A percentile compares a stretch with the other conserved stretches of the same genome.
Evolutionary conservation across 2,329 filamentous ascomycete genomes (phyloP).

Genomic region (Biscogniauxia sp.): DNA sequence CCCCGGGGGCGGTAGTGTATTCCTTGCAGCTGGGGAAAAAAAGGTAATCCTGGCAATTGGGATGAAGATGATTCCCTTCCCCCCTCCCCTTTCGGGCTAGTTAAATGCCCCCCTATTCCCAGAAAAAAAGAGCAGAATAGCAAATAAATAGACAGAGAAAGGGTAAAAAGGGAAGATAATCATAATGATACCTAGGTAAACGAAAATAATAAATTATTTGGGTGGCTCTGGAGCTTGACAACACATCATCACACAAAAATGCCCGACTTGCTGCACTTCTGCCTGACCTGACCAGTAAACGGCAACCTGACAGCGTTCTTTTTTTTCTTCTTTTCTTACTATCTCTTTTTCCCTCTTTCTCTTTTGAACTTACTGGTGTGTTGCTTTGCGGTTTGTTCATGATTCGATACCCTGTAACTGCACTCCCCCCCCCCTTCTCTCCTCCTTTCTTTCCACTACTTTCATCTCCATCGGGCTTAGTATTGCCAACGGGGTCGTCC

Average conservation of each 20-base stretch:
- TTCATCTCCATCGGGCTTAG: constrained; percentile 3
- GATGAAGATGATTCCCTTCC: constrained; percentile 4
- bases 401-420: not conserved
- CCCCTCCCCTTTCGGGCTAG: not conserved
- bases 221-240: constrained; percentile 42
- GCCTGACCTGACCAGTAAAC: constrained; percentile 41
- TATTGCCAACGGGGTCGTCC: constrained; percentile 21
- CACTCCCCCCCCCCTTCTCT: not conserved
- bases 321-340: constrained; percentile 20
- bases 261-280: constrained; percentile 46
- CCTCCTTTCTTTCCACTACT: constrained; percentile 1
- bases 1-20: constrained; percentile 12
- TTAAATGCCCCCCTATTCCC: not conserved
- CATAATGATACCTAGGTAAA: too few species aligned
- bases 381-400: not conserved
- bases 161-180: not conserved
- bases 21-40: constrained; percentile 14
- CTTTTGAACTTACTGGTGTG: not conserved
- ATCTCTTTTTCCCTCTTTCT: constrained; percentile 13
- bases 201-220: constrained; percentile 8
- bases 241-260: constrained; percentile 47
- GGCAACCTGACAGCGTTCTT: constrained; percentile 19
- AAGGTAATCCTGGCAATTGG: constrained; percentile 7
- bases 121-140: not conserved
- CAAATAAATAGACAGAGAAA: not conserved